Percentiles rank a stretch among this genome's conserved stretches.
Conservation (phyloP, 768 basidiomycete species). For the Podaxis pistillaris region DNA sequence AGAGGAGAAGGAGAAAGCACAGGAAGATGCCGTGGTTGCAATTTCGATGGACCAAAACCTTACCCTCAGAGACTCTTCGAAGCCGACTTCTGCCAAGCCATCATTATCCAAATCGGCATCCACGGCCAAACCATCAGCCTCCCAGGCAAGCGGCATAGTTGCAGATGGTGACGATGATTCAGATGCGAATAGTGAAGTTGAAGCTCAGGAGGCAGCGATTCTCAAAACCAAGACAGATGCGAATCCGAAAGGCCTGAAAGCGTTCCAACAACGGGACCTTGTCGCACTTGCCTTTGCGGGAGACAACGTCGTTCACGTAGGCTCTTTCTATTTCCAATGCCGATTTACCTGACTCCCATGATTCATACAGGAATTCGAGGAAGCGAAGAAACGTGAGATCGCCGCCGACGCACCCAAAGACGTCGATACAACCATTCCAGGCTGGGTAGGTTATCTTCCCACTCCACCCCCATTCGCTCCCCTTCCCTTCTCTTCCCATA, state of each 20-base stretch:
- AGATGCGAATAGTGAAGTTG: conserved; percentile 64
- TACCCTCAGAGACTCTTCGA: conserved; percentile 28
- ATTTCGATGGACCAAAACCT: conserved; percentile 62
- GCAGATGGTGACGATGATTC: conserved; percentile 50
- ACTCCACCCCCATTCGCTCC: not conserved
- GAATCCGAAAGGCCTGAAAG: conserved; percentile 52
- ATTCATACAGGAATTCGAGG: conserved; percentile 71
- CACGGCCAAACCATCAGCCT: conserved; percentile 33
- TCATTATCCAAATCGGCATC: conserved; percentile 25
- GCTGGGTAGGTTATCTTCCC: conserved; percentile 74
- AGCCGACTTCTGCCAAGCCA: not conserved
- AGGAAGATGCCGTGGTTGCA: conserved; percentile 79
- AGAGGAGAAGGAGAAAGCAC: conserved; percentile 55
- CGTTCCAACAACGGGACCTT: conserved; percentile 88
- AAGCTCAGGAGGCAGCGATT: conserved; percentile 59
- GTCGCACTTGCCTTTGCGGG: conserved; percentile 96
- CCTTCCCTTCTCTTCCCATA: not conserved
- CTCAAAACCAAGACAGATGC: conserved; percentile 28
- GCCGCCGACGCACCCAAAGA: conserved; percentile 85
- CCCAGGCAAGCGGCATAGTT: conserved; percentile 41
- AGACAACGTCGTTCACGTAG: conserved; percentile 90
- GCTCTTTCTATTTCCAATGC: conserved; percentile 20
- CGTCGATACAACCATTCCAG: conserved; percentile 87
- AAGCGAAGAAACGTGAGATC: conserved; percentile 78
- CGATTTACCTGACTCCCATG: not conserved